Evolutionary conservation across 441 rosid species (phyloP), one percentile per base, ranked within the genome.

Genomic region (Capsella rubella): DNA sequence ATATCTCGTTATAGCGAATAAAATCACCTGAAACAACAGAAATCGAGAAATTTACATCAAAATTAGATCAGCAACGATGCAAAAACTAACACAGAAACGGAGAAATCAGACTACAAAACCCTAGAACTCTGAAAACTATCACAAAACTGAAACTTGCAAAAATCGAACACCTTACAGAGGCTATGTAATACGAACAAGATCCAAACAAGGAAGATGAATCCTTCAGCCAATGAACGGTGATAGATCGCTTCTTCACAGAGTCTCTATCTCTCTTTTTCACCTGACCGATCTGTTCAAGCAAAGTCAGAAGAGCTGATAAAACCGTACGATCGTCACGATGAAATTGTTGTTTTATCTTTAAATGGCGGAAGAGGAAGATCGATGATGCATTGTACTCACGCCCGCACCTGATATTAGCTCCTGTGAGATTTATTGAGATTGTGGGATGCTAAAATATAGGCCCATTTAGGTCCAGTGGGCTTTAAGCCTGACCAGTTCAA

Each of bases 201-300:
- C 52, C 43, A 55, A 46, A 43, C 13, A 29, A 53, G 18, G 64
- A 72, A 77, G 28, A 77, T 3, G 57, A 45, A 77, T 45, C 32
- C 59, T 57, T 39, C 6, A 60, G 49, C 15, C 31, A 67, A 56
- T 61, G 37, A 78, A 39, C 56, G 16, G 54, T 50, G 4, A 67
- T n/a, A 28, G 73, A 78, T 71, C 66, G 72, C 39, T 49, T 4
- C 50, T 13, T 55, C 61, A 8, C 34, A 8, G 10, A 27, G 31
- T 6, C 9, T 57, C 62, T 57, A 2, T 67, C 13, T 15, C 6
- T 47, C 4, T 46, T 1, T 21, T 42, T 71, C 64, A 60, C 77
- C 60, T 60, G 69, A 60, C 69, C 77, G 80, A 77, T 78, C 69
- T 37, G 81, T 66, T 37, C 70, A 72, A 53, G 77, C 61, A 72